Percentiles rank a stretch among this genome's conserved stretches.
phyloP scores from a whole-genome alignment of 2,329 filamentous ascomycete species.

The Fusarium sp. region DNA sequence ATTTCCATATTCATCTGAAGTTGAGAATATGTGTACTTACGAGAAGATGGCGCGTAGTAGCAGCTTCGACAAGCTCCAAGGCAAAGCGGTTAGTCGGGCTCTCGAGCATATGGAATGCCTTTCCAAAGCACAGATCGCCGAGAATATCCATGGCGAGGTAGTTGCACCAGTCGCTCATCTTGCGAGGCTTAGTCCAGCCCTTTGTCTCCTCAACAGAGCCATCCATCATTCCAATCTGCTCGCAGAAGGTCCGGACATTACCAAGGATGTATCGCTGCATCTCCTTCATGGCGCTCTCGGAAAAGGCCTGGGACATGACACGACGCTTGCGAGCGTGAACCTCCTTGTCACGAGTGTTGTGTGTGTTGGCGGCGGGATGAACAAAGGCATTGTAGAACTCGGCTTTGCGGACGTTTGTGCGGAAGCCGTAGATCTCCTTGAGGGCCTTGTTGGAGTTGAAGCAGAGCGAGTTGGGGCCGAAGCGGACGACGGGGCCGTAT shows the following conservation, averaged over 20 bases:
- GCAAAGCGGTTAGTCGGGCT: conserved; percentile 71
- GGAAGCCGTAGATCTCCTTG: conserved; percentile 73
- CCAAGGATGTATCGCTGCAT: conserved; percentile 75
- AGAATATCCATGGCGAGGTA: conserved; percentile 72
- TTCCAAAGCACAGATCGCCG: conserved; percentile 69
- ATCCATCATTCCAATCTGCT: conserved; percentile 60
- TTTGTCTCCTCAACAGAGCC: conserved; percentile 60
- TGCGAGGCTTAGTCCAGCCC: conserved; percentile 68
- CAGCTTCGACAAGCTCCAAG: conserved; percentile 72
- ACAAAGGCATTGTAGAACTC: conserved; percentile 80
- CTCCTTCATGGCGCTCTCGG: conserved; percentile 71
- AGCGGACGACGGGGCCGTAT: conserved; percentile 81
- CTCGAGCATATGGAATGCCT: conserved; percentile 72
- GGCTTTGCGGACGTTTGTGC: conserved; percentile 72
- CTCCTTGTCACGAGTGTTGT: conserved; percentile 75
- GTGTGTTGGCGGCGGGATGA: conserved; percentile 76
- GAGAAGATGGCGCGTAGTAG: conserved; percentile 75
- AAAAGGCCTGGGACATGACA: conserved; percentile 78
- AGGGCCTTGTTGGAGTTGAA: conserved; percentile 79
- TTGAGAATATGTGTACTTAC: conserved; percentile 56
- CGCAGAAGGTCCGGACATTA: conserved; percentile 74
- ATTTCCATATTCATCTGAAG: neutral
- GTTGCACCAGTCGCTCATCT: conserved; percentile 72
- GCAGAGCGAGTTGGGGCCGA: conserved; percentile 80
- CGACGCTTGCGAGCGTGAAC: conserved; percentile 77